A percentile compares a stretch with the other conserved stretches of the same genome.
Conservation (phyloP, 768 basidiomycete genomes). For the Amanita pallidorosea region DNA sequence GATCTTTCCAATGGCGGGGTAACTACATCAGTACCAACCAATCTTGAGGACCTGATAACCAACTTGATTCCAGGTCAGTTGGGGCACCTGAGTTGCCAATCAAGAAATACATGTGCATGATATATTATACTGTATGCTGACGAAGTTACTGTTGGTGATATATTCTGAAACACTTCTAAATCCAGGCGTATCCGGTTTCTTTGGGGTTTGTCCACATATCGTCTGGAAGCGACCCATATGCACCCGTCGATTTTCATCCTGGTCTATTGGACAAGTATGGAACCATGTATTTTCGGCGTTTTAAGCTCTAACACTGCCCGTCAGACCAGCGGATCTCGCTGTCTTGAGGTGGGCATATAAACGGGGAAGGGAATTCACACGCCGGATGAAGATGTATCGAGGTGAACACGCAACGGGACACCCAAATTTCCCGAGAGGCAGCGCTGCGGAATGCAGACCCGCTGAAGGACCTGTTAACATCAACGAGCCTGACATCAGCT, state of each 20-base stretch:
- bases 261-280: constrained; percentile 33
- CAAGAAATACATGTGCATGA: constrained; percentile 17
- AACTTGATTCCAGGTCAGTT: constrained; percentile 8
- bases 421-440: constrained; percentile 26
- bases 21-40: neutral
- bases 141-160: neutral
- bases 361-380: constrained; percentile 36
- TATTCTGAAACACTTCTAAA: neutral
- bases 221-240: constrained; percentile 27
- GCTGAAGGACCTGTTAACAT: constrained; percentile 20
- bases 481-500: constrained; percentile 24
- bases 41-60: neutral
- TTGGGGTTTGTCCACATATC: constrained; percentile 38
- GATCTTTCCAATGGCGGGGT: constrained; percentile 32
- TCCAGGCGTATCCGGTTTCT: constrained; percentile 35
- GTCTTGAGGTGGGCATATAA: constrained; percentile 46
- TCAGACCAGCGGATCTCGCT: constrained; percentile 31
- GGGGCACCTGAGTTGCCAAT: constrained; percentile 11
- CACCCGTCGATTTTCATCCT: constrained; percentile 32
- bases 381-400: constrained; percentile 38
- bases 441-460: constrained; percentile 16
- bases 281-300: neutral
- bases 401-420: constrained; percentile 27
- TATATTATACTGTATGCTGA: constrained; percentile 10
- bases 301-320: neutral